phyloP scores from a whole-genome alignment of 2,329 filamentous ascomycete species.

The Exophiala aquamarina region DNA sequence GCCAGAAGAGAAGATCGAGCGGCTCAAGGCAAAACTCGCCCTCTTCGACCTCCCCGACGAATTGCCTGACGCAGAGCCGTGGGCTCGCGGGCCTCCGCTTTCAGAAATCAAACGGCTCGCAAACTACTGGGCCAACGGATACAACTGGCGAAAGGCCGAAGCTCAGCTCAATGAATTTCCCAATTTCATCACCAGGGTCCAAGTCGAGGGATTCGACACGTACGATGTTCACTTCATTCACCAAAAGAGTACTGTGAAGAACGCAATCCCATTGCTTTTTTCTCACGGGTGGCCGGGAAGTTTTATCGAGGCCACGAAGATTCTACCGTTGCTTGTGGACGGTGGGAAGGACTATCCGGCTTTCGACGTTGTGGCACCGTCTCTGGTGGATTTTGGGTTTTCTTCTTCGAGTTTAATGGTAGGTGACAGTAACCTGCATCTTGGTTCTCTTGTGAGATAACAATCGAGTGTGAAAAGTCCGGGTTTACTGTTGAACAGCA shows the following conservation, averaged over 20 bases:
- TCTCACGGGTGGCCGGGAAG: conserved; percentile 28
- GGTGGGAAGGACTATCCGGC: conserved; percentile 39
- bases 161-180: conserved; percentile 59
- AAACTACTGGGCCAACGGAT: conserved; percentile 55
- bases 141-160: conserved; percentile 64
- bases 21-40: conserved; percentile 56
- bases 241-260: conserved; percentile 24
- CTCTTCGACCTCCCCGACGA: conserved; percentile 58
- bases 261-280: conserved; percentile 28
- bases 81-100: conserved; percentile 62
- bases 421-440: no score
- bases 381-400: conserved; percentile 58
- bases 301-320: conserved; percentile 28
- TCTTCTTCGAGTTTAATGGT: conserved; percentile 62
- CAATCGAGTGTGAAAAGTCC: conserved; percentile 60
- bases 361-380: conserved; percentile 56
- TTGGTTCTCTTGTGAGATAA: no score
- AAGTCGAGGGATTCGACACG: conserved; percentile 15
- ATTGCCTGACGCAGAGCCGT: conserved; percentile 49
- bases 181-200: conserved; percentile 53
- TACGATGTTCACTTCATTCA: conserved; percentile 40
- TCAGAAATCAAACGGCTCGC: conserved; percentile 60
- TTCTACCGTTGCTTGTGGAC: conserved; percentile 39
- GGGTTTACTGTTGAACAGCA: conserved; percentile 63
- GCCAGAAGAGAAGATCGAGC: conserved; percentile 51